phyloP scores from a whole-genome alignment of 1,139 yeast genomes.

The Trichomonascaceae sp. region DNA sequence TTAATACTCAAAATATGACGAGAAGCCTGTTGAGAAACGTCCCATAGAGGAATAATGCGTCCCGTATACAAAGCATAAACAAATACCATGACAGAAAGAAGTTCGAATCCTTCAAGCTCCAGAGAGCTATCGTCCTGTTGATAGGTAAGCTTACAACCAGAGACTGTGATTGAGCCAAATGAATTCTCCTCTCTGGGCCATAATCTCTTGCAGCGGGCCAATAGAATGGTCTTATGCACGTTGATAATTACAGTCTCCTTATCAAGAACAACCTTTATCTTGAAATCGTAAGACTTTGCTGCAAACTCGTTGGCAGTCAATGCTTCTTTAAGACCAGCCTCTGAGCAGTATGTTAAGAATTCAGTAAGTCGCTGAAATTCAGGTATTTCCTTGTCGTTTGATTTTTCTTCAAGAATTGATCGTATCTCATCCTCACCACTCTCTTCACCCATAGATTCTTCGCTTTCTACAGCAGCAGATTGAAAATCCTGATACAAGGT shows the following conservation, averaged over 20 bases:
- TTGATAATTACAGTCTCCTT: constrained; percentile 1
- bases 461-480: not conserved
- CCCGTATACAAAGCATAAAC: constrained; percentile 47
- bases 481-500: not conserved
- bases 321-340: not conserved
- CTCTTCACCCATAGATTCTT: not conserved
- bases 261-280: constrained; percentile 3
- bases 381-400: not conserved
- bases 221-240: constrained; percentile 1
- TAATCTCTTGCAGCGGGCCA: constrained; percentile 4
- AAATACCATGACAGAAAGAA: constrained; percentile 33
- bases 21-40: not conserved
- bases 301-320: not conserved
- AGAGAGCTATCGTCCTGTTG: not conserved
- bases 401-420: not conserved
- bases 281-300: constrained; percentile 1
- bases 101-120: constrained; percentile 19
- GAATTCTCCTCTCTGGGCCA: not conserved
- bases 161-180: constrained; percentile 3
- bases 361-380: not conserved
- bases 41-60: constrained; percentile 37
- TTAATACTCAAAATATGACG: not conserved
- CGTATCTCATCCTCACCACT: not conserved
- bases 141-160: constrained; percentile 1
- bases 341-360: constrained; percentile 1